A percentile compares a stretch with the other conserved stretches of the same genome.
Evolutionary conservation across 768 basidiomycete genomes (phyloP).

Genomic region (Podaxis rugospora): DNA sequence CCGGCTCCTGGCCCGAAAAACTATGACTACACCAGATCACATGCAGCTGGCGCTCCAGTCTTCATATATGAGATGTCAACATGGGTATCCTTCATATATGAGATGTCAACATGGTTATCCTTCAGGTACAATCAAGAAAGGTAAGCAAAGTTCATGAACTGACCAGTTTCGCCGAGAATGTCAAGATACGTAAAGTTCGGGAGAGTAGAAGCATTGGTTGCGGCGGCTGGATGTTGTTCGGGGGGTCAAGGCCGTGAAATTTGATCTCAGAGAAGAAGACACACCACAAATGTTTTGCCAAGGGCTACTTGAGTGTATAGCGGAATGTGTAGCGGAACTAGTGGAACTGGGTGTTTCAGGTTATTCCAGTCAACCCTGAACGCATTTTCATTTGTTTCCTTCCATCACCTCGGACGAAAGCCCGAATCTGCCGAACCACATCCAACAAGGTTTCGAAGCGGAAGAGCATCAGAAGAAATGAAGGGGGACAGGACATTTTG

Average conservation of each 20-base stretch:
- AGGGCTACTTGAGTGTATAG: background rate
- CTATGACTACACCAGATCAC: background rate
- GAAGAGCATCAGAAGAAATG: background rate
- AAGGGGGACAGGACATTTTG: background rate
- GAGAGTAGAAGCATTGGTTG: background rate
- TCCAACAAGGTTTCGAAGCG: background rate
- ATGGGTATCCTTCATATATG: background rate
- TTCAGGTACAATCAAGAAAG: background rate
- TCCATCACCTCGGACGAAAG: background rate
- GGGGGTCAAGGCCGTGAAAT: background rate
- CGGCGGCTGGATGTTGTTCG: background rate
- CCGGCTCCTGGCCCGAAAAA: background rate
- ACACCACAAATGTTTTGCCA: background rate
- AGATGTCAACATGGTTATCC: background rate
- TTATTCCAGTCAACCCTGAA: background rate
- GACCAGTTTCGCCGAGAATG: background rate
- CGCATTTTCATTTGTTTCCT: background rate
- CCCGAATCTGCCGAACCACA: background rate
- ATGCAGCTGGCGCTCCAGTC: background rate
- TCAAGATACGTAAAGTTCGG: background rate
- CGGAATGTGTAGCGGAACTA: background rate
- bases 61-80: background rate
- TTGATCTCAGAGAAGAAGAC: background rate
- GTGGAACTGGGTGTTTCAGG: background rate
- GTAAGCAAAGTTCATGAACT: background rate